A percentile compares a stretch with the other conserved stretches of the same genome.
These are phyloP conservation scores for Metschnikowia lachancei DNA, from an alignment of 805 yeast species.

Conservation along the genomic window DNA sequence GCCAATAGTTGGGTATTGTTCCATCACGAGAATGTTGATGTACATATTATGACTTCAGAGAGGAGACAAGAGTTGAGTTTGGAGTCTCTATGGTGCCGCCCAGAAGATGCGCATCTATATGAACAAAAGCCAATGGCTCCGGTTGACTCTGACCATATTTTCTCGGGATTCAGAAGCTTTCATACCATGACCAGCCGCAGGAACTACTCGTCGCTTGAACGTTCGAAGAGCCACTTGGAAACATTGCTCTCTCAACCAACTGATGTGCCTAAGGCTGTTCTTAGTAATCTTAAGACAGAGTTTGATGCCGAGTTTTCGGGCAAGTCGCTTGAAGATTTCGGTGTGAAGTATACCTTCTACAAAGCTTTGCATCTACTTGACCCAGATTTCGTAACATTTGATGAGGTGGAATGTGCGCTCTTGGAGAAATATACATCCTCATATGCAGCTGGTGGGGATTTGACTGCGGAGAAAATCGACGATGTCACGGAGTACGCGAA, in stretches of 20 bases:
- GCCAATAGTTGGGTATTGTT: slow-evolving; percentile 83
- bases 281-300: slow-evolving; percentile 2
- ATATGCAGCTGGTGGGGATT: slow-evolving; percentile 11
- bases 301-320: slow-evolving; percentile 9
- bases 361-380: slow-evolving; percentile 26
- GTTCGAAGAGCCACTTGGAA: slow-evolving; percentile 2
- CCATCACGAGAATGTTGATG: slow-evolving; percentile 64
- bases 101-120: slow-evolving; percentile 35
- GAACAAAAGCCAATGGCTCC: slow-evolving; percentile 15
- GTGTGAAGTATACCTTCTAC: slow-evolving; percentile 24
- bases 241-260: slow-evolving; percentile 5
- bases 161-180: slow-evolving; percentile 25
- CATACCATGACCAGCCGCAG: slow-evolving; percentile 36
- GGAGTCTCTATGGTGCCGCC: slow-evolving; percentile 63
- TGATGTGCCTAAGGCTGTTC: not conserved
- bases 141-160: slow-evolving; percentile 24
- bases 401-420: slow-evolving; percentile 24
- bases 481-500: slow-evolving; percentile 34
- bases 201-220: not conserved
- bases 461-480: slow-evolving; percentile 20
- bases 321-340: slow-evolving; percentile 19
- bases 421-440: slow-evolving; percentile 30
- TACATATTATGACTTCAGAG: slow-evolving; percentile 71
- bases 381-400: slow-evolving; percentile 27
- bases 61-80: slow-evolving; percentile 67